Evolutionary conservation across 1,284 basidiomycete genomes (phyloP), one percentile per base, ranked within the genome.

Genomic region (Xanthoconium separans): DNA sequence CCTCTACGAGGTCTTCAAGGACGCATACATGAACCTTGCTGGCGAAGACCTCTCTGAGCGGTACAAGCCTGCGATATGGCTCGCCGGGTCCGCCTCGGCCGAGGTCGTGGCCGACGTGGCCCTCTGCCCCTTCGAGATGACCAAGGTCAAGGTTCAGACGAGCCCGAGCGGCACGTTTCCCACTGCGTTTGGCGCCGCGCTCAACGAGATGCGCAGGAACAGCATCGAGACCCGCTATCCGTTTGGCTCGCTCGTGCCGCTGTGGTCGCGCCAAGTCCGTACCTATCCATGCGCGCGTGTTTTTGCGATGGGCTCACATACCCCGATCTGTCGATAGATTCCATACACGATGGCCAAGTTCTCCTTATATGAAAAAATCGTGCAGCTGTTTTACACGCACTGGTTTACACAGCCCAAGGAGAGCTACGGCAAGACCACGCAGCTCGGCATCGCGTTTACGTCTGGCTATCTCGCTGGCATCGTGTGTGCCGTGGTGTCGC

Each of bases 1-100:
- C 77, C 89, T 93, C 71, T 96, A 97, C 75, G 94, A 96, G 77
- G 75, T 91, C 70, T 98, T 95, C 89, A 98, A 98, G 82, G 93
- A 96, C 73, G 64, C 75, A 59, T 91, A 94, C 78, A 88, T 89
- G 77, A 93, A 95, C 77, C 65, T 84, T 55, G 85, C 92, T 55
- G 93, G 93, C 61, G 79, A 94, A 66, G 94, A 98, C 74, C 75
- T 80, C 33, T 80, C 93, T 8, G 74, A 83, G 46, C 85, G 91
- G 68, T 93, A 98, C 87, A 93, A 98, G 76, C 89, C 91, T 63
- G 82, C 83, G 56, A 94, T 99, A 77, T 98, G 96, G 89, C 86
- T 97, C 60, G 93, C 86, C 44, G 93, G 90, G 66, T 96, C 96
- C 33, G 91, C 91, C 54, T 92, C 93, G 46, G 94, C 95, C 51